Base-by-base conservation (phyloP, 805 yeast species). In the Nakazawaea molendinolei region DNA sequence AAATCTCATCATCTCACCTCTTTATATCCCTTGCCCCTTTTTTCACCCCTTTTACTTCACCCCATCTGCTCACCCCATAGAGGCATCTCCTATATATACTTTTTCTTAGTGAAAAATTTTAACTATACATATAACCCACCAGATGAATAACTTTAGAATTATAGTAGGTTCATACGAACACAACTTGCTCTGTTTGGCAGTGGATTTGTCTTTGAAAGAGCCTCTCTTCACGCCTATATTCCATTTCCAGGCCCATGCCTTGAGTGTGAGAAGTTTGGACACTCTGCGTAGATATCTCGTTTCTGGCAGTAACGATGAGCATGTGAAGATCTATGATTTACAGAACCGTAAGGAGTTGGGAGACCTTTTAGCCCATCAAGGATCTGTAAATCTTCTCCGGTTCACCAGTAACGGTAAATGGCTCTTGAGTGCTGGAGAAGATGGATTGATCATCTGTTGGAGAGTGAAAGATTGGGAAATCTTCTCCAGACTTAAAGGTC, bases 101-200 rank as follows among this genome's bases (percentile, higher is more conserved):
- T n/a, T n/a, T n/a, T n/a, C n/a, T n/a, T n/a, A n/a, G n/a, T n/a
- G n/a, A n/a, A n/a, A n/a, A n/a, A n/a, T n/a, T n/a, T n/a, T n/a
- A n/a, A n/a, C n/a, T n/a, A n/a, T n/a, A n/a, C n/a, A n/a, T n/a
- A n/a, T n/a, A n/a, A n/a, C n/a, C n/a, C n/a, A n/a, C n/a, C n/a
- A n/a, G n/a, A n/a, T n/a, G n/a, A n/a, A n/a, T n/a, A n/a, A n/a
- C n/a, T 82, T 90, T 47, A 70, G 98, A 54, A 77, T 92, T 17
- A 72, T 90, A 49, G 95, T 86, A 9, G 98, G 98, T 18, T 87
- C 97, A 1, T 92, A 92, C 51, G 98, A 92, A 61, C 98, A 92
- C 61, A 86, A 87, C 44, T 60, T 92, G 31, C 62, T 89, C 27
- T 87, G 97, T 65, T 67, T 87, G 12, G 85, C 96, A 1, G 62